Percentiles rank a stretch among this genome's conserved stretches.
phyloP scores from a whole-genome alignment of 75 land plant genomes.

The Cunninghamia lanceolata region DNA sequence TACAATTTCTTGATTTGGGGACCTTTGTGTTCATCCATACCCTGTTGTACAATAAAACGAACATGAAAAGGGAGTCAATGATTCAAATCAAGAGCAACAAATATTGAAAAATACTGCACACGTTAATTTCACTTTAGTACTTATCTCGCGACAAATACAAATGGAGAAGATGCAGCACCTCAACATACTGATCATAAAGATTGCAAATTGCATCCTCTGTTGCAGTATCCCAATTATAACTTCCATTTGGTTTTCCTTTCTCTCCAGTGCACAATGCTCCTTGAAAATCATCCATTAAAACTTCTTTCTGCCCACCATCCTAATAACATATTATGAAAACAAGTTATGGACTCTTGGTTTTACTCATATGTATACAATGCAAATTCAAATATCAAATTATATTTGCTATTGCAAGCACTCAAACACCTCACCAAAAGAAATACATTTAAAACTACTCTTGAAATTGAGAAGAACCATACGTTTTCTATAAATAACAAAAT shows the following conservation, averaged over 20 bases:
- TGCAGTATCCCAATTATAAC: conserved; percentile 65
- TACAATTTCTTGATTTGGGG: conserved; percentile 80
- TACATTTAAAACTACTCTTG: background rate
- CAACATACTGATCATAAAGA: conserved; percentile 90
- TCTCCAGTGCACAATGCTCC: conserved; percentile 38
- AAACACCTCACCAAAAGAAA: background rate
- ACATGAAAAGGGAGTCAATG: background rate
- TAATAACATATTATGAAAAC: conserved; percentile 12
- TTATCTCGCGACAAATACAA: background rate
- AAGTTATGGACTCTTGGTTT: background rate
- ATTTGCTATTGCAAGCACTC: background rate
- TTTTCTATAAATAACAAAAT: background rate
- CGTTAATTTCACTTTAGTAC: background rate
- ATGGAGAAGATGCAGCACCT: conserved; percentile 43
- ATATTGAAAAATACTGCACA: background rate
- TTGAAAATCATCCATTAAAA: conserved; percentile 65
- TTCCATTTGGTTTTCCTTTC: conserved; percentile 41
- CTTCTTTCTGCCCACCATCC: conserved; percentile 53
- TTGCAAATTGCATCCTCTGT: conserved; percentile 88
- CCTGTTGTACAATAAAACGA: conserved; percentile 33
- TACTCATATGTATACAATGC: background rate
- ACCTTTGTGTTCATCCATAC: conserved; percentile 88
- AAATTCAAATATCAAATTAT: background rate
- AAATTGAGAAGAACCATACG: background rate
- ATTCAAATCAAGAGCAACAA: background rate